Conservation (phyloP, 176 grass and related monocot species). For the Raddia guianensis region DNA sequence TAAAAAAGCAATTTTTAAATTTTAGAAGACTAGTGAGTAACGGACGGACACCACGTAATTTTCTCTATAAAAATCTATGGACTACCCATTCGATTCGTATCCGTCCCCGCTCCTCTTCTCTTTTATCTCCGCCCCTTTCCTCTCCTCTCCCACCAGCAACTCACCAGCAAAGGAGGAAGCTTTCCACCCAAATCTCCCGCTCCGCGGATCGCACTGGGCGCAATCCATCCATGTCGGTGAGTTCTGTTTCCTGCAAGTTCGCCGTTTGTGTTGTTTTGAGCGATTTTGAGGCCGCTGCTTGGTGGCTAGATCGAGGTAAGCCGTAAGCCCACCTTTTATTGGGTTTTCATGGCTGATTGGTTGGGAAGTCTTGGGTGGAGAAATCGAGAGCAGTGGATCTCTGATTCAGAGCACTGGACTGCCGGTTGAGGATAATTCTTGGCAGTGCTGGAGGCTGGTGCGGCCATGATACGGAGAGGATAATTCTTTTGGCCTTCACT, state of each 20-base stretch:
- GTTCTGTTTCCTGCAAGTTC: background rate
- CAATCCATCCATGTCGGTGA: slow-evolving; percentile 66
- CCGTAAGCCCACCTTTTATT: background rate
- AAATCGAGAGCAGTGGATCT: background rate
- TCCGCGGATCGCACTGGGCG: slow-evolving; percentile 17
- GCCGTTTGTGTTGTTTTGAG: background rate
- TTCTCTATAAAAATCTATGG: slow-evolving; percentile 13
- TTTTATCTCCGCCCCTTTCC: slow-evolving; percentile 34
- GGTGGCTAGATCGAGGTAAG: slow-evolving; percentile 29
- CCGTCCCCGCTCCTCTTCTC: background rate
- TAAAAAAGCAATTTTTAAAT: too few species aligned
- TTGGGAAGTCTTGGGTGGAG: too few species aligned
- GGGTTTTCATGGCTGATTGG: background rate
- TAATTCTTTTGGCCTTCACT: background rate
- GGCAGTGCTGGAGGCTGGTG: background rate
- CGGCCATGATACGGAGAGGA: too few species aligned
- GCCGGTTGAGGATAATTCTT: background rate
- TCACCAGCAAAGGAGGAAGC: background rate
- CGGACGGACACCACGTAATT: too few species aligned
- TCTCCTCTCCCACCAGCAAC: background rate
- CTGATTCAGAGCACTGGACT: background rate
- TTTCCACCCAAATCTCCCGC: background rate
- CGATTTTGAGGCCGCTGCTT: background rate
- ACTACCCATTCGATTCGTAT: slow-evolving; percentile 32
- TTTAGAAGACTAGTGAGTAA: too few species aligned